phyloP scores from a whole-genome alignment of 768 basidiomycete species.

The Hericium coralloides region DNA sequence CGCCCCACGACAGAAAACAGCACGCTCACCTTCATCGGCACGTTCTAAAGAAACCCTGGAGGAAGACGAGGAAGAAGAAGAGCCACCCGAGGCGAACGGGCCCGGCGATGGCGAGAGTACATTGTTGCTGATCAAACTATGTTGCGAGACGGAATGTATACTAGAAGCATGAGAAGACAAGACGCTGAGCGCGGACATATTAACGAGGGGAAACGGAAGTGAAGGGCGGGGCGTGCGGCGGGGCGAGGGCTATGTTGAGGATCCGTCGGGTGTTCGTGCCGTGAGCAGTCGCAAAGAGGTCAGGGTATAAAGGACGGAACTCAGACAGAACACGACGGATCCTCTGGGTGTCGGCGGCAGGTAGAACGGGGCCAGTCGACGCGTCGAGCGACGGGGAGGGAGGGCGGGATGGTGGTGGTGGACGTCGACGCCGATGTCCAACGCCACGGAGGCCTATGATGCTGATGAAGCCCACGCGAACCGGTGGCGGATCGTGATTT shows the following conservation, averaged over 20 bases:
- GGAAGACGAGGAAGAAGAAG: slow-evolving; percentile 43
- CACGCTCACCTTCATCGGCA: slow-evolving; percentile 55
- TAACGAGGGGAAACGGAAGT: slow-evolving; percentile 16
- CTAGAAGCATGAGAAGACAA: slow-evolving; percentile 11
- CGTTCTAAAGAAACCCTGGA: slow-evolving; percentile 45
- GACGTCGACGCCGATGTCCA: background rate
- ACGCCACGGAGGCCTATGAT: background rate
- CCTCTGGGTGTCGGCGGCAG: slow-evolving; percentile 23
- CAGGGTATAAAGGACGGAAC: slow-evolving; percentile 36
- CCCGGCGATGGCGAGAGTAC: slow-evolving; percentile 18
- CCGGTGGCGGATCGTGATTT: too few species aligned
- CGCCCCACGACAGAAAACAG: background rate
- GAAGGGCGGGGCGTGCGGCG: slow-evolving; percentile 4
- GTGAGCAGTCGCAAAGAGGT: slow-evolving; percentile 31
- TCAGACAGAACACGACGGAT: slow-evolving; percentile 41
- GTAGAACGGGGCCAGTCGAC: slow-evolving; percentile 1
- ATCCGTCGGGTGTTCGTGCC: slow-evolving; percentile 39
- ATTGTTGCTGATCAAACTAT: slow-evolving; percentile 18
- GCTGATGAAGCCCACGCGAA: too few species aligned
- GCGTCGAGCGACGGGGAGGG: background rate
- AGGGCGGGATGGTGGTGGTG: background rate
- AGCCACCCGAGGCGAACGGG: slow-evolving; percentile 14
- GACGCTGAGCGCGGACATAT: slow-evolving; percentile 9
- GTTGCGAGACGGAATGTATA: slow-evolving; percentile 16
- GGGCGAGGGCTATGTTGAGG: slow-evolving; percentile 25